Evolutionary conservation across 2,329 filamentous ascomycete genomes (phyloP).

Genomic region (Stemphylium beticola): DNA sequence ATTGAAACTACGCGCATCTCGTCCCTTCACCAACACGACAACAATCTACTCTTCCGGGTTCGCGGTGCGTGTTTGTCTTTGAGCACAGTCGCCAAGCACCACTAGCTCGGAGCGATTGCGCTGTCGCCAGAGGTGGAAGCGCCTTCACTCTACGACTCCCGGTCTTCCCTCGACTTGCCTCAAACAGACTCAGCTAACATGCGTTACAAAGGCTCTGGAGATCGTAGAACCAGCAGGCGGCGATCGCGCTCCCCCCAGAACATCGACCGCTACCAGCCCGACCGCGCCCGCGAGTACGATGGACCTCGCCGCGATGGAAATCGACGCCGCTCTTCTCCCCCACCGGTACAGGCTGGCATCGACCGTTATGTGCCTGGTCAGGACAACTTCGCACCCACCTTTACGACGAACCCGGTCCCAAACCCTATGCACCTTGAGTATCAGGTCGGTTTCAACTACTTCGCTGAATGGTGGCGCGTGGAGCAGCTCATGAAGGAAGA

Average conservation of each 20-base stretch:
- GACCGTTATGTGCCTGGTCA: constrained; percentile 85
- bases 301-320: constrained; percentile 64
- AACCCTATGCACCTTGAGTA: constrained; percentile 77
- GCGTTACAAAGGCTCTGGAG: constrained; percentile 28
- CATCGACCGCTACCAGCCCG: constrained; percentile 79
- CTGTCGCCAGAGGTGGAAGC: neutral
- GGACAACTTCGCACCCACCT: constrained; percentile 59
- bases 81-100: neutral
- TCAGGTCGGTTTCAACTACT: constrained; percentile 85
- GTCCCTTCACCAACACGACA: neutral
- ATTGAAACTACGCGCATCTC: neutral
- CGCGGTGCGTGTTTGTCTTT: neutral
- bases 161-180: neutral
- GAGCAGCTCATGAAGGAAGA: constrained; percentile 85
- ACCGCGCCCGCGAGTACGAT: constrained; percentile 73
- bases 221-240: constrained; percentile 45
- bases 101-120: neutral
- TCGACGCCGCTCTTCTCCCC: constrained; percentile 66
- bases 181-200: constrained; percentile 2
- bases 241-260: constrained; percentile 74
- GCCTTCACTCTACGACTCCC: neutral
- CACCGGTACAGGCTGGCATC: constrained; percentile 70
- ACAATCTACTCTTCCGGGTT: neutral
- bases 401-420: constrained; percentile 69
- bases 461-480: constrained; percentile 84